Evolutionary conservation across 805 yeast genomes (phyloP), one percentile per base, ranked within the genome.

Genomic region (Alloascoidea hylecoeti): DNA sequence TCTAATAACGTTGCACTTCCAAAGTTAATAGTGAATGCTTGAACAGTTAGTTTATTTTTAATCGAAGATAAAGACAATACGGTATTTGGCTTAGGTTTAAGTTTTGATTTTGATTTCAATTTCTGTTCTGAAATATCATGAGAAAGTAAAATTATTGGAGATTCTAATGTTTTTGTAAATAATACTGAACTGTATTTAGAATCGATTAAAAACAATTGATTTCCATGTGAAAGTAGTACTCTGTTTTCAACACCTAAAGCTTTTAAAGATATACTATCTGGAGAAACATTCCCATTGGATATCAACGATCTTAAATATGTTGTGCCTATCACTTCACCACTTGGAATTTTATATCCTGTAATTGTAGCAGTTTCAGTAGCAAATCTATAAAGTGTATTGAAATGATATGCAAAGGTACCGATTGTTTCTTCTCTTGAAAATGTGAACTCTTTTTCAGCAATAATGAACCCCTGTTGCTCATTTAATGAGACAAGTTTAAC

Each of bases 1-100:
- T 81, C 86, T 42, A 72, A 69, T 41, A 83, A 61, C 37, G 70
- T 71, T 47, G 83, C 82, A 28, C 70, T 57, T 3, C 92, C 94
- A 27, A 75, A 72, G 42, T 77, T 72, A 30, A 78, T 52, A 27
- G 57, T 57, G 6, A 58, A 30, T 5, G 53, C 62, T n/a, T 9
- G n/a, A 9, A 23, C n/a, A n/a, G 30, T n/a, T n/a, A 9, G 13
- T 23, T 23, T 23, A 4, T 49, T 43, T 5, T 56, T 34, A 18
- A 49, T 56, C 5, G 41, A 14, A 4, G 46, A 50, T 3, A 49
- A 34, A 14, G 45, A 42, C 19, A 43, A 46, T 36, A 51, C 50
- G 3, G 47, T 23, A 18, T 36, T 30, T 17, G 17, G n/a, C 1
- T 40, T 16, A 16, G 35, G 34, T 6, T 17, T 13, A n/a, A n/a